phyloP scores from a whole-genome alignment of 2,329 filamentous ascomycete species.

The Fusarium cicatricum region DNA sequence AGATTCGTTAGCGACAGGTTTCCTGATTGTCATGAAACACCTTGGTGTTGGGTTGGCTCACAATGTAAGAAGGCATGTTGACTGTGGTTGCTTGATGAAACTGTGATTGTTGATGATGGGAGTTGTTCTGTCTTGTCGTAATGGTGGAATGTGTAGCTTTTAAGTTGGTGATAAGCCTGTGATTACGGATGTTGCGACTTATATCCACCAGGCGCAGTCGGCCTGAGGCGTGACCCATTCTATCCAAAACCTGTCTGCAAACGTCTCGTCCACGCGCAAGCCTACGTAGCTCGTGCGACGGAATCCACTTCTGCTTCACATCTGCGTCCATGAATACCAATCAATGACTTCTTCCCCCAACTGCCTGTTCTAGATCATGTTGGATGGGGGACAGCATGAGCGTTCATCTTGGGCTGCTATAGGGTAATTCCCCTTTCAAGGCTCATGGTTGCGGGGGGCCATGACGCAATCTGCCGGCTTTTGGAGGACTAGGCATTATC shows the following conservation, averaged over 20 bases:
- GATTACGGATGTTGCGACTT: slow-evolving; percentile 34
- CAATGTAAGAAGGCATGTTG: slow-evolving; percentile 66
- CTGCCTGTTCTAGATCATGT: slow-evolving; percentile 14
- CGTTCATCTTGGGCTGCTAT: slow-evolving; percentile 20
- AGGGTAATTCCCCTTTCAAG: slow-evolving; percentile 23
- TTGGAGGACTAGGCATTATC: slow-evolving; percentile 3
- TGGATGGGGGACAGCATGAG: slow-evolving; percentile 9
- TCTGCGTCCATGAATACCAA: slow-evolving; percentile 17
- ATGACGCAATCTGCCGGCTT: slow-evolving; percentile 34
- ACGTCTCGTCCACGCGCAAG: slow-evolving; percentile 2
- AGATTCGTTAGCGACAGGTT: slow-evolving; percentile 21
- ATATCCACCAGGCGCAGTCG: slow-evolving; percentile 30
- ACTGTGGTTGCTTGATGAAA: slow-evolving; percentile 10
- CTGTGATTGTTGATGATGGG: slow-evolving; percentile 3
- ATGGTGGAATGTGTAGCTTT: slow-evolving; percentile 27
- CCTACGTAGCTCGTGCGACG: slow-evolving; percentile 24
- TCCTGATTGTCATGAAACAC: background rate
- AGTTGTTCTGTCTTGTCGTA: slow-evolving; percentile 9
- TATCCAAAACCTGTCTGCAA: slow-evolving; percentile 20
- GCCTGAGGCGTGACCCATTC: slow-evolving; percentile 38
- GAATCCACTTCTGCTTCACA: slow-evolving; percentile 19
- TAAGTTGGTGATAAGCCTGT: slow-evolving; percentile 10
- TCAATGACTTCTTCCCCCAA: slow-evolving; percentile 25
- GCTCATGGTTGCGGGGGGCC: background rate
- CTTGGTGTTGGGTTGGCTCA: slow-evolving; percentile 43